A percentile compares a stretch with the other conserved stretches of the same genome.
These are phyloP conservation scores for Diaporthe eres DNA, from an alignment of 2,329 filamentous ascomycete genomes.

Conservation along the genomic window DNA sequence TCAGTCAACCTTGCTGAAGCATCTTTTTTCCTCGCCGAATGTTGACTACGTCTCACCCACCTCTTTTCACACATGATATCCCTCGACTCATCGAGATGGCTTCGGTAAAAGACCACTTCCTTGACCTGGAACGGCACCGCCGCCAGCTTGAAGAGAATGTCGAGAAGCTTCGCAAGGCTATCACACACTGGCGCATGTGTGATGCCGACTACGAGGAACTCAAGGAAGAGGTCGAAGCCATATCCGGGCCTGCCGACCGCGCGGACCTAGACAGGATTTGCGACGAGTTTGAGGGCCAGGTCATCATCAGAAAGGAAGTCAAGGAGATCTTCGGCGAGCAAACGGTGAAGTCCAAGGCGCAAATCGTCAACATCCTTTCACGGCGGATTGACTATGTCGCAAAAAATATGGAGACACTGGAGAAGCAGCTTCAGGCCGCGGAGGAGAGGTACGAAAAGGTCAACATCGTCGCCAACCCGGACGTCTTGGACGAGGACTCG, in stretches of 20 bases:
- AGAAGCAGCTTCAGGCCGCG: conserved; percentile 78
- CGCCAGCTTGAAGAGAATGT: conserved; percentile 83
- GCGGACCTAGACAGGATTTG: conserved; percentile 72
- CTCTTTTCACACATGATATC: neutral
- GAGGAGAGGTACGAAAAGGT: conserved; percentile 79
- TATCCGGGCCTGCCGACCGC: conserved; percentile 62
- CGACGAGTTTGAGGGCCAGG: conserved; percentile 71
- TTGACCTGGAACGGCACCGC: conserved; percentile 82
- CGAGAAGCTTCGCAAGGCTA: conserved; percentile 78
- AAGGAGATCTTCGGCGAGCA: conserved; percentile 62
- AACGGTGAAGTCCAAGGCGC: conserved; percentile 66
- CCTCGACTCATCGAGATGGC: conserved; percentile 52
- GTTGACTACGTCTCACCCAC: neutral
- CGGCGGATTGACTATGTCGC: conserved; percentile 91
- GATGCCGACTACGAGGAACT: conserved; percentile 93
- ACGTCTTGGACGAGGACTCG: conserved; percentile 72
- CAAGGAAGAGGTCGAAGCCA: conserved; percentile 81
- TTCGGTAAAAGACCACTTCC: conserved; percentile 64
- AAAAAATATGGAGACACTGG: conserved; percentile 81
- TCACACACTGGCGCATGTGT: conserved; percentile 91
- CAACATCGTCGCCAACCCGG: conserved; percentile 71
- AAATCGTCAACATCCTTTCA: conserved; percentile 77
- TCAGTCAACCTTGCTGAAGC: conserved; percentile 12
- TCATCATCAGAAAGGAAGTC: conserved; percentile 73
- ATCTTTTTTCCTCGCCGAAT: conserved; percentile 2